phyloP scores from a whole-genome alignment of 2,329 filamentous ascomycete genomes.

The Monascus ruber region DNA sequence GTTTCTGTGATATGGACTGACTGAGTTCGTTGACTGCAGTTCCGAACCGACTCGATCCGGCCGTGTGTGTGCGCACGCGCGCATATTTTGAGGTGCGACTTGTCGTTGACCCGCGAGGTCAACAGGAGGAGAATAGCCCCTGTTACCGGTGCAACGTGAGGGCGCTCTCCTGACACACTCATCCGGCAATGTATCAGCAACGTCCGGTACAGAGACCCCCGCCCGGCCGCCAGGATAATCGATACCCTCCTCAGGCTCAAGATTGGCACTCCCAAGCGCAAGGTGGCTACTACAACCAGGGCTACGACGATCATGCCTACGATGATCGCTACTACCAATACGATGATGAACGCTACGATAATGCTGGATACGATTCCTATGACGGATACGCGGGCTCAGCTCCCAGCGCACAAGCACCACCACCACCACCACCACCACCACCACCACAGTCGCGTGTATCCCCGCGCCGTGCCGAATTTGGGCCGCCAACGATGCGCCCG shows the following conservation, averaged over 20 bases:
- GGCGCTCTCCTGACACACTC: no score
- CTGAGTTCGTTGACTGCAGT: no score
- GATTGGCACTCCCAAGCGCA: constrained; percentile 14
- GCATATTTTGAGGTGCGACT: no score
- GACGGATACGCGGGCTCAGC: constrained; percentile 14
- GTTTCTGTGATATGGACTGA: no score
- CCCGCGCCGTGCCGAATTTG: no score
- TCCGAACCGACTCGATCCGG: no score
- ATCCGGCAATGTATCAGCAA: constrained; percentile 15
- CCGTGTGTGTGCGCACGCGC: no score
- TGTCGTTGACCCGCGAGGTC: no score
- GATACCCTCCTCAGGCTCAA: constrained; percentile 11
- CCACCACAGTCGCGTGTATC: constrained; percentile 17
- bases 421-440: constrained; percentile 17
- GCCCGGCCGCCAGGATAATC: constrained; percentile 20
- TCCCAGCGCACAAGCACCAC: constrained; percentile 9
- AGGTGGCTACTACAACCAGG: constrained; percentile 15
- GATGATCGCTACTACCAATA: constrained; percentile 13
- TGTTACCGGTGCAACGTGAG: no score
- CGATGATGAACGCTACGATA: constrained; percentile 13
- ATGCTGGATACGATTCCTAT: constrained; percentile 16
- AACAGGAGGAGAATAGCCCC: no score
- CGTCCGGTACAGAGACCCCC: constrained; percentile 20
- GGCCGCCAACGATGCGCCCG: background rate
- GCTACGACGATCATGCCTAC: constrained; percentile 16